phyloP scores from a whole-genome alignment of 768 basidiomycete genomes.

The Tylopilus subfusipes region DNA sequence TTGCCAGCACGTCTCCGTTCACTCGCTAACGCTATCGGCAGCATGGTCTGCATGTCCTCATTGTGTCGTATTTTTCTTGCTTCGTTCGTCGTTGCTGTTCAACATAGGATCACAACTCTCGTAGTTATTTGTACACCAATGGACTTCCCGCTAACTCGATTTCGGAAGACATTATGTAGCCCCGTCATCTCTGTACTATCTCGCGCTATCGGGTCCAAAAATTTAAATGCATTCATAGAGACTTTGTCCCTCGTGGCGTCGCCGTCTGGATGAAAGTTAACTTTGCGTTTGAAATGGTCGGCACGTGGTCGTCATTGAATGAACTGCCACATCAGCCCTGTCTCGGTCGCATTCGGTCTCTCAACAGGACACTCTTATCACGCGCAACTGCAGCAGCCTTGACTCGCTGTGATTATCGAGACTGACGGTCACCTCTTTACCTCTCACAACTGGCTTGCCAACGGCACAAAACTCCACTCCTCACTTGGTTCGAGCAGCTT shows the following conservation, averaged over 20 bases:
- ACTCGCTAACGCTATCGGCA: slow-evolving; percentile 24
- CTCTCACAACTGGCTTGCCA: too few species aligned
- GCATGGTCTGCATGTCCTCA: slow-evolving; percentile 25
- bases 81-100: slow-evolving; percentile 21
- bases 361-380: background rate
- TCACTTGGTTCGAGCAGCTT: background rate
- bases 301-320: slow-evolving; percentile 4
- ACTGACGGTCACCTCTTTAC: background rate
- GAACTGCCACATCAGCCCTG: slow-evolving; percentile 5
- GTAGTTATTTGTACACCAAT: slow-evolving; percentile 33
- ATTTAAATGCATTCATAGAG: slow-evolving; percentile 20
- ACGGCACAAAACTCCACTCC: too few species aligned
- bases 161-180: slow-evolving; percentile 32
- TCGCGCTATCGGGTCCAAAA: slow-evolving; percentile 15
- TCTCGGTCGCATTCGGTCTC: background rate
- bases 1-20: slow-evolving; percentile 16
- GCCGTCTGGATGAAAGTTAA: slow-evolving; percentile 1
- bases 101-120: slow-evolving; percentile 22
- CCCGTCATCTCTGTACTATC: slow-evolving; percentile 25
- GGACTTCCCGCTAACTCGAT: slow-evolving; percentile 23
- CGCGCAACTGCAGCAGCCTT: background rate
- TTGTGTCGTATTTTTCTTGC: slow-evolving; percentile 20
- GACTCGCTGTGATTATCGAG: background rate
- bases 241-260: slow-evolving; percentile 6
- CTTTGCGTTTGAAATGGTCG: background rate